Conservation (phyloP, 2,329 filamentous ascomycete species). For the Lachnellula suecica region DNA sequence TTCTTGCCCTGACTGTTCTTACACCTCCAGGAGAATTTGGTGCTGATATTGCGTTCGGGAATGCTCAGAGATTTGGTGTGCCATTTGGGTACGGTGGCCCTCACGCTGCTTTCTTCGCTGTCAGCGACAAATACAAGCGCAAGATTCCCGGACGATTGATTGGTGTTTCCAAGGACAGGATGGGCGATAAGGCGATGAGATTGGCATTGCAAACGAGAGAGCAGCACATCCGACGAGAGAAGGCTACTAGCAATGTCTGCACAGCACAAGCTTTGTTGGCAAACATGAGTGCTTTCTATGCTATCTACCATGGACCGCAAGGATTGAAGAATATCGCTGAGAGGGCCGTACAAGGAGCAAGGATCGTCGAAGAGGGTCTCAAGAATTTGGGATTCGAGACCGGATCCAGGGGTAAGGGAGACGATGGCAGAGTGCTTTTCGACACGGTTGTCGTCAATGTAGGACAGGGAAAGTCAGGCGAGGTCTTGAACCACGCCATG, state of each 20-base stretch:
- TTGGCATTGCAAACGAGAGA: slow-evolving; percentile 89
- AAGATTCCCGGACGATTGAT: slow-evolving; percentile 91
- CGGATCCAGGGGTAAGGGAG: slow-evolving; percentile 53
- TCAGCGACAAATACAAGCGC: slow-evolving; percentile 86
- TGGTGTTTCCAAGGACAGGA: slow-evolving; percentile 86
- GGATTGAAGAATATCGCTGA: slow-evolving; percentile 83
- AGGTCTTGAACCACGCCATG: slow-evolving; percentile 51
- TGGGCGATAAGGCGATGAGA: slow-evolving; percentile 78
- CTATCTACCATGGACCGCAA: slow-evolving; percentile 85
- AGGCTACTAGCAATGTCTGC: slow-evolving; percentile 97
- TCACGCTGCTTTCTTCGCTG: slow-evolving; percentile 96
- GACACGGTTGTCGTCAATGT: slow-evolving; percentile 75
- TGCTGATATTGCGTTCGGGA: slow-evolving; percentile 93
- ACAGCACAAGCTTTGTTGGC: slow-evolving; percentile 91
- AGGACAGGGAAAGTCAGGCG: slow-evolving; percentile 47
- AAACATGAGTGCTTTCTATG: slow-evolving; percentile 95
- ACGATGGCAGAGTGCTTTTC: slow-evolving; percentile 63
- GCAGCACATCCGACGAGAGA: slow-evolving; percentile 94
- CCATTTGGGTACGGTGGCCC: slow-evolving; percentile 90
- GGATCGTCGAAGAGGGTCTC: slow-evolving; percentile 66
- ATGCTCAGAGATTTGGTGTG: slow-evolving; percentile 86
- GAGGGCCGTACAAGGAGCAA: slow-evolving; percentile 69
- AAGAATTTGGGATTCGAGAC: slow-evolving; percentile 63
- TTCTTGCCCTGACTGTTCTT: slow-evolving; percentile 81
- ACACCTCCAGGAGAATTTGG: slow-evolving; percentile 93